Evolutionary conservation across 495 filamentous ascomycete genomes (phyloP), one percentile per base, ranked within the genome.

Genomic region (Aspergillus cavernicola): DNA sequence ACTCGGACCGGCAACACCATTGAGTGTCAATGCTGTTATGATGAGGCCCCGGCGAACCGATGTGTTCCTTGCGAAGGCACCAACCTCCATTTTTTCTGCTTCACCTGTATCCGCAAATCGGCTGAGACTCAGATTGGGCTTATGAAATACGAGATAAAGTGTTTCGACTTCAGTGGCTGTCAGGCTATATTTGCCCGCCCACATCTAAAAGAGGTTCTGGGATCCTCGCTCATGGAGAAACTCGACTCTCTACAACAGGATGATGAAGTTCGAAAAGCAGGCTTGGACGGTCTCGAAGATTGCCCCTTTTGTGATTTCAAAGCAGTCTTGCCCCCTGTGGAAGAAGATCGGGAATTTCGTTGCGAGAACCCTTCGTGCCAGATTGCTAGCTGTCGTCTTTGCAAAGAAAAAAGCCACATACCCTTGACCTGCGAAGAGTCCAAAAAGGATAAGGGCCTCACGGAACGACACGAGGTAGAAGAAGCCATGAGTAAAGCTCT

Each of bases 231-330:
- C 3, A 69, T 80, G 22, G 79, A 81, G 1, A 76, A 71, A 50
- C 67, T 96, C 2, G 86, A 88, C 13, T 73, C 77, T 16, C 74
- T 90, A 39, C 85, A 92, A 60, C 82, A 86, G 60, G 79, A 87
- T 50, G 79, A 84, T 19, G 80, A 78, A 24, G 73, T 96, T 19
- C 76, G 80, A 23, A 67, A 79, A 58, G 85, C 87, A 2, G 78
- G 79, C 11, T 77, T 89, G 40, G 80, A 87, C 24, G 79, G 80
- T 36, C 79, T 90, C 35, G 84, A 75, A 49, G 78, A 68, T 6
- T 96, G 90, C 56, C 90, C 90, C 1, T 92, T 92, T 65, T 96
- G 90, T 66, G 82, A 86, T 22, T 95, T 81, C 68, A 88, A 86
- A 33, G 88, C 82, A 10, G 84, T 89, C 22, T 86, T 80, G 55